Conservation (phyloP, 768 basidiomycete genomes). For the Hypsizygus marmoreus region DNA sequence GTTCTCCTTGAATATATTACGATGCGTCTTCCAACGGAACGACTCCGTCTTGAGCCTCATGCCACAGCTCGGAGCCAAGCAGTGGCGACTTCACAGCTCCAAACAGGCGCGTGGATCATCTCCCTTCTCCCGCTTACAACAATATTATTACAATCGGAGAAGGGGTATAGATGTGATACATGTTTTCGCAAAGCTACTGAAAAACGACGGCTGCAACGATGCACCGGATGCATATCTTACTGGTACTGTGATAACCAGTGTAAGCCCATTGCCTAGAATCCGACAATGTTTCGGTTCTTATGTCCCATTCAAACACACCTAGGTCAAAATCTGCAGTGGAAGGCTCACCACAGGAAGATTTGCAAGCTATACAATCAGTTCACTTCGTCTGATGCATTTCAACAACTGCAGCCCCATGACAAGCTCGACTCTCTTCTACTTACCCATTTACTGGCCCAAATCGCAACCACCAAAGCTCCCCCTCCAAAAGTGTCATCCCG, state of each 20-base stretch:
- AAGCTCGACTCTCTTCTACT: conserved; percentile 65
- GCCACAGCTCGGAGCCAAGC: conserved; percentile 52
- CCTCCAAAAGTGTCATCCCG: conserved; percentile 14
- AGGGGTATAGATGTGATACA: conserved; percentile 66
- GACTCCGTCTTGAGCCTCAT: conserved; percentile 43
- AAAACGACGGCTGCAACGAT: conserved; percentile 45
- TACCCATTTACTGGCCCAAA: conserved; percentile 58
- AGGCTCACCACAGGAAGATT: conserved; percentile 61
- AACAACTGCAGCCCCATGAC: conserved; percentile 52
- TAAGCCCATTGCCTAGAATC: too few species aligned
- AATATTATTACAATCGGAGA: conserved; percentile 54
- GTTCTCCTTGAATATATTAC: too few species aligned
- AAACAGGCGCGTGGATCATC: conserved; percentile 52
- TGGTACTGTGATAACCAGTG: conserved; percentile 75
- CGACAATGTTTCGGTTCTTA: too few species aligned
- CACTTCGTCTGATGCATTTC: conserved; percentile 45
- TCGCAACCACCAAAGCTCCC: conserved; percentile 22
- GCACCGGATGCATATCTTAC: conserved; percentile 67
- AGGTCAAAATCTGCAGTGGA: conserved; percentile 78
- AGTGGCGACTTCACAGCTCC: conserved; percentile 38
- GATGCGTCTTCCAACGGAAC: conserved; percentile 4
- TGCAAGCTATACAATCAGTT: conserved; percentile 61
- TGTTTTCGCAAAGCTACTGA: conserved; percentile 47
- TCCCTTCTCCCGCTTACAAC: conserved; percentile 45
- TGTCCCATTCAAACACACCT: too few species aligned